Evolutionary conservation across 768 basidiomycete species (phyloP), one percentile per base, ranked within the genome.

Genomic region (Lactifluus pinguis): DNA sequence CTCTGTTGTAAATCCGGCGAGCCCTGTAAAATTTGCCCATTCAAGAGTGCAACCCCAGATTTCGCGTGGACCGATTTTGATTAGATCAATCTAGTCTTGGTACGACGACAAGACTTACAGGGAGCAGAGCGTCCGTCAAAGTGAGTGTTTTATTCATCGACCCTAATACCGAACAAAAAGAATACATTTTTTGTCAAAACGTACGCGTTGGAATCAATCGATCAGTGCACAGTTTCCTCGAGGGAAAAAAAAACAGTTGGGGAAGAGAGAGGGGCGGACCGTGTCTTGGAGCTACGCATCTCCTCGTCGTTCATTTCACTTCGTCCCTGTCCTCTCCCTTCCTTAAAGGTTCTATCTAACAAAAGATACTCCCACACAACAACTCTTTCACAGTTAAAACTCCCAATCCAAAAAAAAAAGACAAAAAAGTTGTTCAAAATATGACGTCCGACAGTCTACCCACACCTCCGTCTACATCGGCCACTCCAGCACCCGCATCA

Each of bases 391-490:
- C 45, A 45, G 7, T 19, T 17, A 47, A 6, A 29, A 17, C 25
- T 41, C 29, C n/a, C 4, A 36, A 8, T 4, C 21, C 14, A n/a
- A 41, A 44, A 17, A n/a, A 32, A 21, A 54, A 32, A 10, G 42
- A 51, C n/a, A n/a, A n/a, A n/a, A 25, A 25, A 25, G 1, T 25
- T 25, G 1, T 2, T 25, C 25, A 25, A 25, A 25, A 25, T 25
- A 42, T 62, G 61, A 29, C 61, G 17, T 36, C 61, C 47, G 56
- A 62, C 13, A 52, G 55, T 41, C 38, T 62, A 42, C 61, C 61
- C n/a, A 62, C 61, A 30, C 61, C 61, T 13, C 61, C 61, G 7
- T 52, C 55, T 17, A 4, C 55, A 34, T 53, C 60, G 14, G 19
- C 50, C 19, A 57, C 60, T 0, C 44, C 55, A 25, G 47, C 56